Percentiles rank a stretch among this genome's conserved stretches.
Evolutionary conservation across 2,329 filamentous ascomycete genomes (phyloP).

Genomic region (Ascochyta viciae-villosae): DNA sequence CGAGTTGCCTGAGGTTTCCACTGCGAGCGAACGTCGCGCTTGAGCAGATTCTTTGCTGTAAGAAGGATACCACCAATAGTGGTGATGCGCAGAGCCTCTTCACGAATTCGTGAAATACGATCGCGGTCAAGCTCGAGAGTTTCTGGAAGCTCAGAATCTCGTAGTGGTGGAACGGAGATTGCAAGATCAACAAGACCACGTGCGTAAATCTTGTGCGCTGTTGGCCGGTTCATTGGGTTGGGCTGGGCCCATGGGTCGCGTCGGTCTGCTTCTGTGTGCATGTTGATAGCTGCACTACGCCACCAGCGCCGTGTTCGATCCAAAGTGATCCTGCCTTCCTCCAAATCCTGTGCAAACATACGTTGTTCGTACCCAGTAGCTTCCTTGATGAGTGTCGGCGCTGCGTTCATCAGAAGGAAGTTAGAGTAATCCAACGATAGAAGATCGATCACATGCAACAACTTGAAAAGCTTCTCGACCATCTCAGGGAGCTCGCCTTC

Average conservation of each 20-base stretch:
- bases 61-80: constrained; percentile 77
- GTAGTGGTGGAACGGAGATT: constrained; percentile 67
- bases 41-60: constrained; percentile 83
- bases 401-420: constrained; percentile 75
- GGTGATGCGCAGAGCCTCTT: constrained; percentile 69
- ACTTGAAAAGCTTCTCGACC: constrained; percentile 76
- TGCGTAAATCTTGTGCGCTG: constrained; percentile 74
- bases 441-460: constrained; percentile 77
- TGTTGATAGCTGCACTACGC: constrained; percentile 68
- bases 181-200: constrained; percentile 79
- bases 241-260: constrained; percentile 72
- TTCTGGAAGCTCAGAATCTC: constrained; percentile 69
- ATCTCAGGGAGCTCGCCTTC: constrained; percentile 64
- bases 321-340: constrained; percentile 62
- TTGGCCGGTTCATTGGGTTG: constrained; percentile 63
- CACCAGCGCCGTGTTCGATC: constrained; percentile 70
- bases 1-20: constrained; percentile 78
- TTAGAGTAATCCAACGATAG: constrained; percentile 85
- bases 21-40: constrained; percentile 77
- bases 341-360: constrained; percentile 71
- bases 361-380: constrained; percentile 77
- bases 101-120: constrained; percentile 66
- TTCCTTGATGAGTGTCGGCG: constrained; percentile 74
- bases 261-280: constrained; percentile 69
- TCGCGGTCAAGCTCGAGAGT: constrained; percentile 73